These are phyloP conservation scores for Fagopyrum esculentum DNA, from an alignment of 148 eudicot species.

Conservation along the genomic window DNA sequence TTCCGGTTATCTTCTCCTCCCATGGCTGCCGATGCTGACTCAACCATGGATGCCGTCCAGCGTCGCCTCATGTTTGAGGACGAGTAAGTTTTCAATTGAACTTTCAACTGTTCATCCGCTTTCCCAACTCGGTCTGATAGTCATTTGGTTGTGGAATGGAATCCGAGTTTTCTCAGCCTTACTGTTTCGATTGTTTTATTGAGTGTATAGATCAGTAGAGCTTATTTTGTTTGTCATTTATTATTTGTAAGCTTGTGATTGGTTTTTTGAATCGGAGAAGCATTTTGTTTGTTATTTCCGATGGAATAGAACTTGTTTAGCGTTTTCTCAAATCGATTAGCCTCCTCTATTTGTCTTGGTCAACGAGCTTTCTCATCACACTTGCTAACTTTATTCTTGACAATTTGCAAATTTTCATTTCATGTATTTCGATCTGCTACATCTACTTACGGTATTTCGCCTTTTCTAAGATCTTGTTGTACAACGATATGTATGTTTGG, in stretches of 20 bases:
- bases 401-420: background rate
- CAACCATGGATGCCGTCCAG: constrained; percentile 19
- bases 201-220: background rate
- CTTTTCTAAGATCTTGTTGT: background rate
- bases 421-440: background rate
- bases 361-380: background rate
- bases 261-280: background rate
- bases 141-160: background rate
- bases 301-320: background rate
- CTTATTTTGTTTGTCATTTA: background rate
- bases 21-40: constrained; percentile 16
- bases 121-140: background rate
- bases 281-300: constrained; percentile 1
- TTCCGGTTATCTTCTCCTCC: background rate
- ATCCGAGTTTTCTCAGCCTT: background rate
- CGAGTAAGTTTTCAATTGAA: constrained; percentile 10
- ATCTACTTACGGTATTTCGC: background rate
- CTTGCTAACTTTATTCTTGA: background rate
- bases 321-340: background rate
- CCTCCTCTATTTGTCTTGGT: background rate
- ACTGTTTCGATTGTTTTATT: background rate
- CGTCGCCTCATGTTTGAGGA: constrained; percentile 20
- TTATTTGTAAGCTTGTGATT: background rate
- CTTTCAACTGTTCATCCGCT: background rate
- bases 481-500: background rate